Base-by-base conservation (phyloP, 208 protist genomes). In the Blastocrithidia nonstop region DNA sequence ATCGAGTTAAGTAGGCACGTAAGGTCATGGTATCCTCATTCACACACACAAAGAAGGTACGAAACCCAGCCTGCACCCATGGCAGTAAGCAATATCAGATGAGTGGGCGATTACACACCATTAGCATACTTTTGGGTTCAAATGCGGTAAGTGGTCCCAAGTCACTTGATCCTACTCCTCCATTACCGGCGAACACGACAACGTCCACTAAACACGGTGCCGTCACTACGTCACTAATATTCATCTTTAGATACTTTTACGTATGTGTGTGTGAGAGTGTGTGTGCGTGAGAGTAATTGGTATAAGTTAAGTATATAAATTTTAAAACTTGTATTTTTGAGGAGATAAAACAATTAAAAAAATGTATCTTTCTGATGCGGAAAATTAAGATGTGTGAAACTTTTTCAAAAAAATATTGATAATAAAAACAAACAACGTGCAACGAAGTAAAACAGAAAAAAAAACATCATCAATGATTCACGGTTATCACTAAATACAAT, bases 61-160 rank as follows among this genome's bases (percentile, higher is more conserved):
- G 49, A 51, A 76, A 79, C 39, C 82, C 82, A 2, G 63, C 69
- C 16, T 57, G 52, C 11, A 88, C 71, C 74, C 73, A 85, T 23
- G 82, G 77, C n/a, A 38, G 43, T 11, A 91, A 46, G 33, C 57
- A 67, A 54, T 79, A 88, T 78, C 77, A 88, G 37, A 91, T 83
- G n/a, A 91, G 59, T 0, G 82, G 82, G 0, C 69, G 66, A 40
- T 91, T 91, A 55, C 73, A 81, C 3, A 71, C 45, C 26, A 50
- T 60, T 37, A 88, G 55, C 72, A 83, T 83, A 19, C 57, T 60
- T 52, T 86, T 86, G 20, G 58, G 63, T 40, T 82, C 72, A 47
- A 66, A 65, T 19, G 55, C 45, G 37, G 57, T 74, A 11, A 81
- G 59, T n/a, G 77, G 76, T 45, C 48, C 68, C 21, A 85, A 29